phyloP scores from a whole-genome alignment of 1,284 basidiomycete genomes.

The Sphagnurus paluster region DNA sequence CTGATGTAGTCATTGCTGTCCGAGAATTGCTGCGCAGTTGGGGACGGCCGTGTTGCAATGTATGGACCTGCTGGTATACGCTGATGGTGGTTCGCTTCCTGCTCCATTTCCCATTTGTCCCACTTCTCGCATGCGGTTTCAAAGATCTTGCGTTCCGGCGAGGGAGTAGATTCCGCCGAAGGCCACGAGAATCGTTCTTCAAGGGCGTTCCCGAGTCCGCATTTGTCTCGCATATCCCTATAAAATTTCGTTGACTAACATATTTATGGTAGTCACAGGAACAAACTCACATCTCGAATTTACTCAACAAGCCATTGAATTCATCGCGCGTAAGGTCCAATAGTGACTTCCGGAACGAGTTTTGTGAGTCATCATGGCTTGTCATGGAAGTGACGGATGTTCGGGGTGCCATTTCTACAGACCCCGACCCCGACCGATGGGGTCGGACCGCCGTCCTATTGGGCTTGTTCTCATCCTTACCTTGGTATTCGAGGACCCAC shows the following conservation, averaged over 20 bases:
- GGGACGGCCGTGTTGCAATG: background rate
- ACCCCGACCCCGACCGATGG: constrained; percentile 27
- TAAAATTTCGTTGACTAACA: constrained; percentile 1
- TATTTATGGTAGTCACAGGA: constrained; percentile 1
- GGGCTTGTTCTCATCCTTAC: constrained; percentile 14
- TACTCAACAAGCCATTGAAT: constrained; percentile 53
- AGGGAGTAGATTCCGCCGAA: constrained; percentile 32
- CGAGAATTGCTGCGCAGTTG: constrained; percentile 1
- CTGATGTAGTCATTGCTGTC: constrained; percentile 4
- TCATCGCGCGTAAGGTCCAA: constrained; percentile 52
- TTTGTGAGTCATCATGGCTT: constrained; percentile 22
- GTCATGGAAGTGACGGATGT: constrained; percentile 16
- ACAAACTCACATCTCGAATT: constrained; percentile 59
- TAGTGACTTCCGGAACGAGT: constrained; percentile 38
- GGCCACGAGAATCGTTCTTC: constrained; percentile 50
- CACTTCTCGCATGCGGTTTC: constrained; percentile 55
- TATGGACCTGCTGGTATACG: constrained; percentile 13
- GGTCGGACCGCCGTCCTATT: constrained; percentile 13
- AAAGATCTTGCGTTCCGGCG: constrained; percentile 54
- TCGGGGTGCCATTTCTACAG: constrained; percentile 21
- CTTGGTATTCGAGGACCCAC: constrained; percentile 57
- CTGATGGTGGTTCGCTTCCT: constrained; percentile 6
- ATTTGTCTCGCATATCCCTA: constrained; percentile 67
- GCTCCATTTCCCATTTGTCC: constrained; percentile 41
- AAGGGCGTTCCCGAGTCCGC: constrained; percentile 44